phyloP scores from a whole-genome alignment of 1,139 yeast genomes.

The Debaryomyces sp. region DNA sequence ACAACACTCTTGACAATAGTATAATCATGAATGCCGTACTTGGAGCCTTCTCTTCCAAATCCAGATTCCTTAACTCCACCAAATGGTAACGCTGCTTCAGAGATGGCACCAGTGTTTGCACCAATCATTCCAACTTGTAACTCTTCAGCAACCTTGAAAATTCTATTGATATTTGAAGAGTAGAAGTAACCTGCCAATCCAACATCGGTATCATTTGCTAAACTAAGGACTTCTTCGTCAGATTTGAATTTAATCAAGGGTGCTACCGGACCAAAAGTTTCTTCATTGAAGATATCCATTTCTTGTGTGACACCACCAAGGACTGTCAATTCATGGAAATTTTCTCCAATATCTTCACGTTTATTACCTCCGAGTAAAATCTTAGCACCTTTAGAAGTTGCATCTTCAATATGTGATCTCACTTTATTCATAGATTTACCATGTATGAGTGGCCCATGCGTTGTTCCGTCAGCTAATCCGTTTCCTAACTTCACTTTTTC shows the following conservation, averaged over 20 bases:
- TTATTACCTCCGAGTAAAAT: slow-evolving; percentile 67
- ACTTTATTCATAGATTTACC: slow-evolving; percentile 69
- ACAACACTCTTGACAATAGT: slow-evolving; percentile 33
- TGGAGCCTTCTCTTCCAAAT: slow-evolving; percentile 53
- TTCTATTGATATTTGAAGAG: slow-evolving; percentile 49
- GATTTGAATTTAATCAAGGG: slow-evolving; percentile 68
- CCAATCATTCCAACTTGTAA: slow-evolving; percentile 53
- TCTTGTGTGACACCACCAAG: slow-evolving; percentile 63
- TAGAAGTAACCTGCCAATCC: slow-evolving; percentile 52
- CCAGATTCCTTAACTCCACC: slow-evolving; percentile 51
- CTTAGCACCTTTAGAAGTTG: slow-evolving; percentile 70
- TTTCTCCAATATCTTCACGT: slow-evolving; percentile 66
- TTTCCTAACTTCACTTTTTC: slow-evolving; percentile 64
- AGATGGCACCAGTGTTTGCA: slow-evolving; percentile 46
- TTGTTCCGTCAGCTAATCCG: slow-evolving; percentile 64
- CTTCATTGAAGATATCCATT: slow-evolving; percentile 69
- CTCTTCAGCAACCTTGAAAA: slow-evolving; percentile 52
- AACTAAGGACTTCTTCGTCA: slow-evolving; percentile 67
- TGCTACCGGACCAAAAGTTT: slow-evolving; percentile 91
- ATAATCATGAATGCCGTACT: slow-evolving; percentile 47
- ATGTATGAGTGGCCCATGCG: slow-evolving; percentile 87
- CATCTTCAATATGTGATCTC: slow-evolving; percentile 71
- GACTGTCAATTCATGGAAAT: slow-evolving; percentile 78
- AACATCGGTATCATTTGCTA: slow-evolving; percentile 65
- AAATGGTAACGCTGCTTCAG: slow-evolving; percentile 50